Evolutionary conservation across 2,329 filamentous ascomycete genomes (phyloP).

Genomic region (Plenodomus lindquistii): DNA sequence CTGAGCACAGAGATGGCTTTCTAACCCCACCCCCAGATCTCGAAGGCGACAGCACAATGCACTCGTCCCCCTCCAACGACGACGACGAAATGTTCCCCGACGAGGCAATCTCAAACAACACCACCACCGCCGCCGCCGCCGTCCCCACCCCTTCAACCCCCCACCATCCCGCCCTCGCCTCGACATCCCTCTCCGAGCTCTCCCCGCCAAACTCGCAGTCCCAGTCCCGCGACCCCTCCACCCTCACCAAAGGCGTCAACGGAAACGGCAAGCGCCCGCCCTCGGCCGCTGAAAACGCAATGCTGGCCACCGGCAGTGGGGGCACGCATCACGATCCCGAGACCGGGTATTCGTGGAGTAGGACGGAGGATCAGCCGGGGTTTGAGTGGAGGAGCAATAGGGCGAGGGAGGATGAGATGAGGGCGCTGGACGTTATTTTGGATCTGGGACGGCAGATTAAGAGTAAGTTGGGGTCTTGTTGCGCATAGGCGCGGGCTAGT

Average conservation of each 20-base stretch:
- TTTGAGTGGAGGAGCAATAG: conserved; percentile 44
- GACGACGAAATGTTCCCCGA: conserved; percentile 51
- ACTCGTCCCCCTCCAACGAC: conserved; percentile 48
- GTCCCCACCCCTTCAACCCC: conserved; percentile 43
- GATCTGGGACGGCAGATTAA: conserved; percentile 41
- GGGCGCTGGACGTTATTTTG: conserved; percentile 41
- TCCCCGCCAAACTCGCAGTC: conserved; percentile 60
- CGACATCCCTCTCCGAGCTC: conserved; percentile 53
- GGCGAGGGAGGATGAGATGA: conserved; percentile 41
- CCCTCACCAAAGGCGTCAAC: conserved; percentile 33
- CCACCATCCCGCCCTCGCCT: conserved; percentile 32
- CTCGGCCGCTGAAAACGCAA: conserved; percentile 16
- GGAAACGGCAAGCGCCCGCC: conserved; percentile 44
- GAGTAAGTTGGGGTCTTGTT: conserved; percentile 22
- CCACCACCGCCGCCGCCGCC: conserved; percentile 45
- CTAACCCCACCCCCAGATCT: conserved; percentile 45
- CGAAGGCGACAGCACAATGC: conserved; percentile 62
- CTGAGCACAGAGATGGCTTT: conserved; percentile 6
- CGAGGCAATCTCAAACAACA: conserved; percentile 40
- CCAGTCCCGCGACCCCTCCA: conserved; percentile 25
- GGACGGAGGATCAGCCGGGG: conserved; percentile 43
- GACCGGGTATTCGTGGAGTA: conserved; percentile 45
- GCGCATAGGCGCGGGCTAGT: too few species aligned
- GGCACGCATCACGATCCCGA: conserved; percentile 23
- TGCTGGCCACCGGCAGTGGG: conserved; percentile 4